Conservation (phyloP, 805 yeast genomes). For the Spathaspora passalidarum region DNA sequence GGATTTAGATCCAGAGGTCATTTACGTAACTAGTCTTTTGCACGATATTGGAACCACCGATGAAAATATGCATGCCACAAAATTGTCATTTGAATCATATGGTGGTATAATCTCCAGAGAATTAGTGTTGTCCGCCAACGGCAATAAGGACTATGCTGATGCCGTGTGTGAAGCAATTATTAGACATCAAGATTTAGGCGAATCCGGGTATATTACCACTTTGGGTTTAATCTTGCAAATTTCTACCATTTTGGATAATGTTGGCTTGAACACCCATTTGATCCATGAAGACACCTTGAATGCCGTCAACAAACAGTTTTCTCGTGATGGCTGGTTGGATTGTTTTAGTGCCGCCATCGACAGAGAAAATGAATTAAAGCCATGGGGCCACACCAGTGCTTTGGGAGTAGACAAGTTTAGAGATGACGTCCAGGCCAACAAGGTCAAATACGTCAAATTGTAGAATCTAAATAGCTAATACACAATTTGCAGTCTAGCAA, state of each 20-base stretch:
- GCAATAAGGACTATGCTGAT: conserved; percentile 27
- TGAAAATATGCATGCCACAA: conserved; percentile 29
- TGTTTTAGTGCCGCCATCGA: conserved; percentile 32
- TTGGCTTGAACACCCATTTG: conserved; percentile 24
- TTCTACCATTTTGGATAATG: conserved; percentile 32
- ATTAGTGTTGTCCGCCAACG: conserved; percentile 19
- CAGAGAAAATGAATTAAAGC: conserved; percentile 25
- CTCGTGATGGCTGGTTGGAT: conserved; percentile 26
- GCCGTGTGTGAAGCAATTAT: conserved; percentile 34
- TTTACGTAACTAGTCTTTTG: conserved; percentile 27
- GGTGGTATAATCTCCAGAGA: conserved; percentile 30
- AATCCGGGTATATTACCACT: conserved; percentile 28
- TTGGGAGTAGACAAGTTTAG: conserved; percentile 28
- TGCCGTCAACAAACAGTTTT: conserved; percentile 20
- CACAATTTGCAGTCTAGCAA: too few species aligned
- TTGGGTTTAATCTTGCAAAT: conserved; percentile 31
- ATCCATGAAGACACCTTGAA: conserved; percentile 27
- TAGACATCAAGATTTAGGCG: conserved; percentile 34
- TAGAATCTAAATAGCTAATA: neutral
- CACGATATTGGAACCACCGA: conserved; percentile 36
- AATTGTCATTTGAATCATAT: conserved; percentile 32
- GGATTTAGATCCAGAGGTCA: conserved; percentile 26
- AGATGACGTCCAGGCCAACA: conserved; percentile 24
- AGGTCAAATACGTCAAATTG: conserved; percentile 12
- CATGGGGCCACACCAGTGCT: conserved; percentile 36